Conservation (phyloP, 768 basidiomycete species). For the Suillus occidentalis region DNA sequence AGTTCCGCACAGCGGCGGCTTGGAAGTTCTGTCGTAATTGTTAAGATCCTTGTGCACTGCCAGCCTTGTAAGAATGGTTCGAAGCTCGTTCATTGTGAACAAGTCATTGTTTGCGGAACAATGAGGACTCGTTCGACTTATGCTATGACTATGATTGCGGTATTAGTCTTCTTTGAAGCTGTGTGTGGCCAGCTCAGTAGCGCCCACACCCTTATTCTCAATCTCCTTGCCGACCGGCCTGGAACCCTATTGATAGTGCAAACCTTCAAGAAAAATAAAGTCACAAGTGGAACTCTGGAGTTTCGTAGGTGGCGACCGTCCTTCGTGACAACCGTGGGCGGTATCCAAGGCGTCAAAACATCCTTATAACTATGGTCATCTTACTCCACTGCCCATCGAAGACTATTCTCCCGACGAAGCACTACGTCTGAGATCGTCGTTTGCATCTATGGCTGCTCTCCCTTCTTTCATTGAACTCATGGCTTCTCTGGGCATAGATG, state of each 20-base stretch:
- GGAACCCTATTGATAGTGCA: conserved; percentile 43
- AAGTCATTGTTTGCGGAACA: background rate
- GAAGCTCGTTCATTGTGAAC: background rate
- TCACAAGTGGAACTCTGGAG: conserved; percentile 23
- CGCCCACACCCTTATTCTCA: conserved; percentile 11
- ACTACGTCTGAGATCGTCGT: conserved; percentile 30
- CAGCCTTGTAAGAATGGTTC: background rate
- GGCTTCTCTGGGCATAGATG: conserved; percentile 74
- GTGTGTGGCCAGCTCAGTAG: background rate
- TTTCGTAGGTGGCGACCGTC: conserved; percentile 32
- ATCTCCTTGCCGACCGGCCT: conserved; percentile 67
- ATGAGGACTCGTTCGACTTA: background rate
- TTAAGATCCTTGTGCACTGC: background rate
- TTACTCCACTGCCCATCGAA: conserved; percentile 15
- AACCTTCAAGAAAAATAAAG: conserved; percentile 21
- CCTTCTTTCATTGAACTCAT: conserved; percentile 89
- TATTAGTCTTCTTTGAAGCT: background rate
- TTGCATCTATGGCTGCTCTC: conserved; percentile 62
- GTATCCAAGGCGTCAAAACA: conserved; percentile 31
- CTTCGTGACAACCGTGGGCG: conserved; percentile 38
- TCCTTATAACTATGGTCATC: conserved; percentile 28
- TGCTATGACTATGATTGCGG: background rate
- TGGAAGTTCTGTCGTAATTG: background rate
- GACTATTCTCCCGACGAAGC: conserved; percentile 20
- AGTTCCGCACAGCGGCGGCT: background rate